Base-by-base conservation (phyloP, 192 early-diverging fungal genomes). In the Powellomyces hirtus region DNA sequence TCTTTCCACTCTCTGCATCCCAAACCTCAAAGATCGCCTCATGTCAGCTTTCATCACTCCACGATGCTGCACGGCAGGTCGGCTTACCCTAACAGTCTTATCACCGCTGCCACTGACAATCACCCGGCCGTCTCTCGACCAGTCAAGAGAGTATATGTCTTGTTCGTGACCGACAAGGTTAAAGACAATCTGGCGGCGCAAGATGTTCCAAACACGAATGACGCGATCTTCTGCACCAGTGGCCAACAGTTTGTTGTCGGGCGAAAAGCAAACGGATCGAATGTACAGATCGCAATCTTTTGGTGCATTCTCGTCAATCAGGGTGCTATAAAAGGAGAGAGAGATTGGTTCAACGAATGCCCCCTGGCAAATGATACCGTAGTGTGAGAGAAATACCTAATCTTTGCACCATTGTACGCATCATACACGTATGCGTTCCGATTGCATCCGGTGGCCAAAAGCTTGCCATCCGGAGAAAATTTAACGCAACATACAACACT, bases 401-500 rank as follows among this genome's bases (percentile, higher is more conserved):
- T 83, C 61, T 82, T 90, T 40, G 81, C 72, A 18, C 91, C 92
- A 4, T 88, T 90, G 10, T 71, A 66, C n/a, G 92, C 88, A 71
- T 94, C 94, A 78, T 88, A 97, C 57, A 98, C 89, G 71, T 90
- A 89, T 11, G 95, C 91, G 29, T 82, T 86, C 30, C 89, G 88
- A 75, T 97, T 98, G 79, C 93, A 96, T 13, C 96, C 96, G 8
- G 95, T 94, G 30, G 95, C 96, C 45, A 98, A 85, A 53, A 84
- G 89, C 73, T 89, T 87, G 45, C 96, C 96, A 73, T 97, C 94
- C 18, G 88, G 82, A 59, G 93, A 96, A 68, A 98, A 98, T 62
- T 91, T 91, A 45, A 97, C 94, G 73, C 94, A 98, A 79, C 96
- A 98, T 6, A 98, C 96, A 18, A 98, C 96, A 71, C 92, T 93